Conservation (phyloP, 2,329 filamentous ascomycete genomes). For the Dothistroma septosporum region DNA sequence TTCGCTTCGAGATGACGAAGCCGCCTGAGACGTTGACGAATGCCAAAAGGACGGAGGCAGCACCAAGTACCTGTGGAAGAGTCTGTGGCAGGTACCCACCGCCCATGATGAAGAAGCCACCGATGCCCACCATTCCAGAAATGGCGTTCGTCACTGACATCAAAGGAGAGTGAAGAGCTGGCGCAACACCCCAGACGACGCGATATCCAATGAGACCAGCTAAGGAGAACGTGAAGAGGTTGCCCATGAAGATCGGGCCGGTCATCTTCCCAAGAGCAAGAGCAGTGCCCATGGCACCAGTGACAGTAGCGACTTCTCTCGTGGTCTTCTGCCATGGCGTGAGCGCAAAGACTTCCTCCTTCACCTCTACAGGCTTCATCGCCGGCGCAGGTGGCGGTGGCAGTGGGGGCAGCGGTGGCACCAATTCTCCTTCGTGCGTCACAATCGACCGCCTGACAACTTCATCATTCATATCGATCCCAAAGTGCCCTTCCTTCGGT, state of each 20-base stretch:
- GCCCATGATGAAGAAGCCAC: slow-evolving; percentile 82
- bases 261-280: slow-evolving; percentile 77
- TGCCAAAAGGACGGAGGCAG: slow-evolving; percentile 73
- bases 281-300: slow-evolving; percentile 71
- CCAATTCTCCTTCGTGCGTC: slow-evolving; percentile 68
- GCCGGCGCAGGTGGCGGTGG: slow-evolving; percentile 53
- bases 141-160: slow-evolving; percentile 96
- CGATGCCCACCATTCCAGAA: slow-evolving; percentile 82
- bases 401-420: slow-evolving; percentile 71
- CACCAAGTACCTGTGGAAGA: slow-evolving; percentile 72
- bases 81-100: slow-evolving; percentile 74
- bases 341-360: slow-evolving; percentile 60
- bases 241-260: slow-evolving; percentile 79
- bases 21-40: slow-evolving; percentile 87
- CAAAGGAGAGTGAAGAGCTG: slow-evolving; percentile 78
- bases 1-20: slow-evolving; percentile 87
- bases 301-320: slow-evolving; percentile 69
- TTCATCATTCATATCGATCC: slow-evolving; percentile 75
- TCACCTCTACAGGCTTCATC: slow-evolving; percentile 48
- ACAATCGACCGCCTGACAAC: slow-evolving; percentile 83
- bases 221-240: slow-evolving; percentile 78
- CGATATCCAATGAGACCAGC: slow-evolving; percentile 83
- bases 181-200: slow-evolving; percentile 80
- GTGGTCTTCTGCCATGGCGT: slow-evolving; percentile 79
- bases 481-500: slow-evolving; percentile 72